A percentile compares a stretch with the other conserved stretches of the same genome.
These are phyloP conservation scores for Talaromyces sp. DNA, from an alignment of 2,329 filamentous ascomycete species.

Conservation along the genomic window DNA sequence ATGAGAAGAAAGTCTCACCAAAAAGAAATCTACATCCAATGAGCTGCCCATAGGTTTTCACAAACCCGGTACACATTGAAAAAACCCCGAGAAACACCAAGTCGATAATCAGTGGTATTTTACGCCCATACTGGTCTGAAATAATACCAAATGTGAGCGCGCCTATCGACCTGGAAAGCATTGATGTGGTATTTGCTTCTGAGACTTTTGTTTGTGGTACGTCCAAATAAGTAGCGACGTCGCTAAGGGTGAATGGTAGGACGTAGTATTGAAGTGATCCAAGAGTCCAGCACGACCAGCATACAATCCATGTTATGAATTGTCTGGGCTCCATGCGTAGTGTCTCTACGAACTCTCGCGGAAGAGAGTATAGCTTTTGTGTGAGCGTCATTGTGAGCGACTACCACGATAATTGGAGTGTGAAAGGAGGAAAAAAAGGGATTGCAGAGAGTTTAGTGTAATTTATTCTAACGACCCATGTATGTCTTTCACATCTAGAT, in stretches of 20 bases:
- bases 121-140: constrained; percentile 6
- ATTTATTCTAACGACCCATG: neutral
- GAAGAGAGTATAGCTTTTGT: neutral
- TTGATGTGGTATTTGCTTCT: constrained; percentile 4
- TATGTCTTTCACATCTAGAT: neutral
- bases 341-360: neutral
- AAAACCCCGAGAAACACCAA: constrained; percentile 4
- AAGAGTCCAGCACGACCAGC: constrained; percentile 7
- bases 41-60: constrained; percentile 1
- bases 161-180: constrained; percentile 3
- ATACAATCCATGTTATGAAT: neutral
- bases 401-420: no score
- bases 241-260: constrained; percentile 2
- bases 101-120: constrained; percentile 3
- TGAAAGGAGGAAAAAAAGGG: neutral
- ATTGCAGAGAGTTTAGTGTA: neutral
- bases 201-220: constrained; percentile 4
- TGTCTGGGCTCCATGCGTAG: neutral
- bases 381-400: neutral
- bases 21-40: constrained; percentile 4
- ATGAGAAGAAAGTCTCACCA: neutral
- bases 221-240: neutral
- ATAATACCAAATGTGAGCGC: constrained; percentile 1
- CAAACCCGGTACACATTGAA: neutral
- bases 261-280: constrained; percentile 6